A percentile compares a stretch with the other conserved stretches of the same genome.
These are phyloP conservation scores for Didymella exigua DNA, from an alignment of 2,329 filamentous ascomycete species.

Conservation along the genomic window DNA sequence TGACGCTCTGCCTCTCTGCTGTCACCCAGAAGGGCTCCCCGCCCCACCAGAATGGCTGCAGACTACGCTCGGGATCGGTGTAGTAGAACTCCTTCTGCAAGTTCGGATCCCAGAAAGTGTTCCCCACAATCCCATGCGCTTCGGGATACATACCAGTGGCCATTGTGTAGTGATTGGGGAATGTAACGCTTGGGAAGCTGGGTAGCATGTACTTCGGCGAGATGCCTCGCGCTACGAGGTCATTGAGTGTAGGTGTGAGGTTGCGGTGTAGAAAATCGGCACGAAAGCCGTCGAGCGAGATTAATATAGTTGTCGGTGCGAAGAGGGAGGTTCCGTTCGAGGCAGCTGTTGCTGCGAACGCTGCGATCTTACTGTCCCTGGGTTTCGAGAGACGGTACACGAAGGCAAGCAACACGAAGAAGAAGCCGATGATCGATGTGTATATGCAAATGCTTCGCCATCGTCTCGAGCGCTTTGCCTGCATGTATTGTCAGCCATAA, in stretches of 20 bases:
- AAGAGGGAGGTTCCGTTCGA: constrained; percentile 89
- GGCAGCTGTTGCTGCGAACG: constrained; percentile 42
- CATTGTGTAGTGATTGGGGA: constrained; percentile 91
- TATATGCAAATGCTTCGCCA: constrained; percentile 51
- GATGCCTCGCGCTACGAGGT: constrained; percentile 80
- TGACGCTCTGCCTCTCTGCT: constrained; percentile 79
- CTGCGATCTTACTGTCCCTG: constrained; percentile 22
- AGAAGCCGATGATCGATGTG: constrained; percentile 57
- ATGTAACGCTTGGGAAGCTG: constrained; percentile 94
- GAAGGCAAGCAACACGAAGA: constrained; percentile 61
- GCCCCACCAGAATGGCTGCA: constrained; percentile 91
- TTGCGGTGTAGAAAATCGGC: constrained; percentile 88
- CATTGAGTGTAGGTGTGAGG: constrained; percentile 80
- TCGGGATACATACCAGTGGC: constrained; percentile 93
- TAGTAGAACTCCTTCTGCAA: constrained; percentile 84
- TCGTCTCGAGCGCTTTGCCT: constrained; percentile 42
- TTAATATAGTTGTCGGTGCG: constrained; percentile 86
- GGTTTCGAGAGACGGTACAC: constrained; percentile 61
- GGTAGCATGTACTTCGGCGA: constrained; percentile 92
- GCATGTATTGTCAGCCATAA: constrained; percentile 25
- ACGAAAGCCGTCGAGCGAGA: constrained; percentile 94
- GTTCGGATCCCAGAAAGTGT: constrained; percentile 89
- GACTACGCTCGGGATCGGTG: constrained; percentile 74
- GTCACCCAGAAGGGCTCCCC: constrained; percentile 95
- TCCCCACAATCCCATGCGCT: constrained; percentile 89